Evolutionary conservation across 176 grass and related monocot species (phyloP).

Genomic region (Lolium perenne): DNA sequence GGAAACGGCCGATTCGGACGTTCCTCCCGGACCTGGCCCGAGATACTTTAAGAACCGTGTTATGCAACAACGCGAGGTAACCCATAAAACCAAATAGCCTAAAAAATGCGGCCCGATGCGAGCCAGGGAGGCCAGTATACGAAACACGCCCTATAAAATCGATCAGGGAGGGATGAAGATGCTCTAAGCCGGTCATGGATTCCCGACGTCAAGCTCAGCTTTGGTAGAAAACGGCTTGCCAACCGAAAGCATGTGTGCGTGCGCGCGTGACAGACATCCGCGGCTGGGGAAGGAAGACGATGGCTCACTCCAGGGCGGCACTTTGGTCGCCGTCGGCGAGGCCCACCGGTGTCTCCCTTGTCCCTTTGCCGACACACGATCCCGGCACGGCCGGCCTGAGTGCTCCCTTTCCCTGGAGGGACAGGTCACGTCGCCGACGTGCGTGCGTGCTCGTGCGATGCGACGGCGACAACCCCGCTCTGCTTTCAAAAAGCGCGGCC

Average conservation of each 20-base stretch:
- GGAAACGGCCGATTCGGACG: too few species aligned
- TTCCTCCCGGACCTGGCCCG: too few species aligned
- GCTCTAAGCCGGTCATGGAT: background rate
- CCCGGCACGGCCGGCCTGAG: background rate
- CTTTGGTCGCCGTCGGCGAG: slow-evolving; percentile 33
- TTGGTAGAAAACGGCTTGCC: background rate
- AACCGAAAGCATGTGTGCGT: slow-evolving; percentile 43
- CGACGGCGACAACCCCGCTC: slow-evolving; percentile 48
- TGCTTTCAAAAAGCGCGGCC: background rate
- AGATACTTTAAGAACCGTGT: too few species aligned
- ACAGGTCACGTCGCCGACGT: slow-evolving; percentile 33
- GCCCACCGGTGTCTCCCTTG: slow-evolving; percentile 56
- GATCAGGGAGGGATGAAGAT: too few species aligned
- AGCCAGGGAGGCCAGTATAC: too few species aligned
- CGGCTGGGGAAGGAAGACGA: background rate
- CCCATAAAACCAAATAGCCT: too few species aligned
- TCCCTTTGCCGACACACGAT: slow-evolving; percentile 74
- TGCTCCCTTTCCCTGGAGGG: background rate
- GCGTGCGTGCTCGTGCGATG: background rate
- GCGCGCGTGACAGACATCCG: background rate
- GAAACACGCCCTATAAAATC: too few species aligned
- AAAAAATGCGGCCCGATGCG: too few species aligned
- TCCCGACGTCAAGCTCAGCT: slow-evolving; percentile 25
- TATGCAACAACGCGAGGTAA: too few species aligned
- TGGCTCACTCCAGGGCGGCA: background rate